These are phyloP conservation scores for Leptographium flavum DNA, from an alignment of 2,329 filamentous ascomycete species.

Conservation along the genomic window DNA sequence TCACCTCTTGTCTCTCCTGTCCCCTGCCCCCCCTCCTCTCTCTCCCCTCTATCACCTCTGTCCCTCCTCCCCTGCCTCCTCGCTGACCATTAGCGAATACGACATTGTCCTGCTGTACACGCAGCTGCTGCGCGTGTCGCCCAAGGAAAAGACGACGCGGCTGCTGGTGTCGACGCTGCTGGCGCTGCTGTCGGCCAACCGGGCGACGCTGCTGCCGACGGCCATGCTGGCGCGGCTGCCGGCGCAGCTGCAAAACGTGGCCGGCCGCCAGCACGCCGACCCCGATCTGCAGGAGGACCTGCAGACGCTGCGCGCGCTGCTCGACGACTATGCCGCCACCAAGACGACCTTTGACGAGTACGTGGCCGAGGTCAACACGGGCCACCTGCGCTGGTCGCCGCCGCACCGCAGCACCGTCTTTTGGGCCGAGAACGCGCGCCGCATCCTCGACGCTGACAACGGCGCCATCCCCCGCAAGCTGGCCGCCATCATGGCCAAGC, in stretches of 20 bases:
- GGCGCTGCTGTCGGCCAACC: conserved; percentile 63
- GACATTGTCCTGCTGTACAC: conserved; percentile 85
- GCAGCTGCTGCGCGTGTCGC: conserved; percentile 80
- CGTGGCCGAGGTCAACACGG: conserved; percentile 69
- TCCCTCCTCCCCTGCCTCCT: neutral
- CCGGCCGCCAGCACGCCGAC: conserved; percentile 48
- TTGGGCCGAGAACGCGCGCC: conserved; percentile 82
- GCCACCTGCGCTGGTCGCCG: conserved; percentile 84
- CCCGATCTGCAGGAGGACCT: conserved; percentile 50
- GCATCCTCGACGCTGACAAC: conserved; percentile 72
- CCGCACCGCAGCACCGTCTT: conserved; percentile 77
- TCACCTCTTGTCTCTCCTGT: neutral
- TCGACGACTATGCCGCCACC: conserved; percentile 54
- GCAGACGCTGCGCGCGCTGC: conserved; percentile 43
- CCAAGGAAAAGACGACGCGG: conserved; percentile 95
- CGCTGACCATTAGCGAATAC: too few relatives aligned
- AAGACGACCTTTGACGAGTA: conserved; percentile 80
- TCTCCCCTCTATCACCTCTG: neutral
- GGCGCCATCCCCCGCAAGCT: conserved; percentile 66
- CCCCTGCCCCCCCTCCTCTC: neutral
- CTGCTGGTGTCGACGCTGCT: conserved; percentile 78
- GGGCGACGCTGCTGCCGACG: conserved; percentile 63
- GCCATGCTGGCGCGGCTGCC: conserved; percentile 78
- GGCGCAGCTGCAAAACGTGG: conserved; percentile 46
- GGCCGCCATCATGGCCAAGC: conserved; percentile 64